Evolutionary conservation across 805 yeast species (phyloP), one percentile per base, ranked within the genome.

Genomic region (Cyberlindnera bimundalis): DNA sequence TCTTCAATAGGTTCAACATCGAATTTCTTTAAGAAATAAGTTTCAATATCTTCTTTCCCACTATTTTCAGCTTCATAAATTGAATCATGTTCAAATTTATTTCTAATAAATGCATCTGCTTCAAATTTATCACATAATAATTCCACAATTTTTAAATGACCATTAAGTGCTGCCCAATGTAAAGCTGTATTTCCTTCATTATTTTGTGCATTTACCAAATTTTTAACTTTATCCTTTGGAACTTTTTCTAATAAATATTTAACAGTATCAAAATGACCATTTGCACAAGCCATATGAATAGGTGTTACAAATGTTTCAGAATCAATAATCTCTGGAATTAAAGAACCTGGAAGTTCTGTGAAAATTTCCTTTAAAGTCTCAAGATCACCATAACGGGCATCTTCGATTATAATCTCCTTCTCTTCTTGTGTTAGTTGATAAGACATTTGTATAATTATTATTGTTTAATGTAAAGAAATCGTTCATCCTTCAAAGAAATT

Each of bases 121-220:
- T 74, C 73, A 51, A 76, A 84, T 42, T 77, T 72, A 16, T 84
- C 91, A 61, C 91, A 81, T 32, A 93, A 66, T 11, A 76, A 53
- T 59, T 83, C 65, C 16, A 87, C 91, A 8, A 82, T 67, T 3
- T 75, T 80, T 42, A 87, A 61, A 53, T 89, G 89, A 1, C 97
- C 98, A 55, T 86, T 89, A 50, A 79, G 75, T 1, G 95, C 75
- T 1, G 98, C 97, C 99, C 99, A 93, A 61, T 93, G 98, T 48
- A 93, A 70, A 1, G 98, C 84, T 0, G 99, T 90, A 61, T 93
- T 93, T 2, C 98, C 99, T 16, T 84, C 78, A 36, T 78, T 84
- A 59, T 93, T 93, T 40, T 68, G 71, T 15, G 62, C 55, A 45
- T 77, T 73, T 15, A 79, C 71, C 29, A 75, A 61, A 13, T 51